These are phyloP conservation scores for Ceratobasidium sp. DNA, from an alignment of 1,284 basidiomycete species.

Conservation along the genomic window DNA sequence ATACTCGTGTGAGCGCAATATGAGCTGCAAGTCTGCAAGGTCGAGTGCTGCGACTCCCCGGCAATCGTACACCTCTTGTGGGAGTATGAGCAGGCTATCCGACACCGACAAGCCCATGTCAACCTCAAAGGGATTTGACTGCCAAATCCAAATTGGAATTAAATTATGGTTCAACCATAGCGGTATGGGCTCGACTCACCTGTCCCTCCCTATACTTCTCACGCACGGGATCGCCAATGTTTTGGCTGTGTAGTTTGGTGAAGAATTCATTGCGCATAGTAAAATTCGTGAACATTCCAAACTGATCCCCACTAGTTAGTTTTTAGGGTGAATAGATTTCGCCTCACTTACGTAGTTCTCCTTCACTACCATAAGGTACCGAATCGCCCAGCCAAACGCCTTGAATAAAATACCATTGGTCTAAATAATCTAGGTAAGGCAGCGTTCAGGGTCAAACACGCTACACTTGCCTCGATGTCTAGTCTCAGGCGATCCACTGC, in stretches of 20 bases:
- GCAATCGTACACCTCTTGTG: constrained; percentile 78
- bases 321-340: background rate
- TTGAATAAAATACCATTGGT: constrained; percentile 66
- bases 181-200: constrained; percentile 53
- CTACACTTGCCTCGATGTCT: constrained; percentile 63
- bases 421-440: constrained; percentile 43
- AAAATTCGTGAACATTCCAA: constrained; percentile 90
- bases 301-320: constrained; percentile 44
- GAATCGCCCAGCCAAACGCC: constrained; percentile 82
- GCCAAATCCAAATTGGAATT: constrained; percentile 13
- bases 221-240: constrained; percentile 79
- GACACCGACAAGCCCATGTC: constrained; percentile 65
- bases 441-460: constrained; percentile 34
- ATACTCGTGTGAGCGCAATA: constrained; percentile 79
- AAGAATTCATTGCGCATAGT: constrained; percentile 85
- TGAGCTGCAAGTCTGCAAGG: constrained; percentile 73
- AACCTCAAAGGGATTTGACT: constrained; percentile 85
- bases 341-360: constrained; percentile 71
- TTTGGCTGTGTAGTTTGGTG: constrained; percentile 64
- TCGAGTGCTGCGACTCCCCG: constrained; percentile 61
- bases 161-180: constrained; percentile 2
- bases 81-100: constrained; percentile 66
- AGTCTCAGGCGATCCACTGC: constrained; percentile 80
- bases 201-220: constrained; percentile 78
- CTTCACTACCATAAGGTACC: constrained; percentile 83